phyloP scores from a whole-genome alignment of 2,329 filamentous ascomycete genomes.

The Cercospora sp. region DNA sequence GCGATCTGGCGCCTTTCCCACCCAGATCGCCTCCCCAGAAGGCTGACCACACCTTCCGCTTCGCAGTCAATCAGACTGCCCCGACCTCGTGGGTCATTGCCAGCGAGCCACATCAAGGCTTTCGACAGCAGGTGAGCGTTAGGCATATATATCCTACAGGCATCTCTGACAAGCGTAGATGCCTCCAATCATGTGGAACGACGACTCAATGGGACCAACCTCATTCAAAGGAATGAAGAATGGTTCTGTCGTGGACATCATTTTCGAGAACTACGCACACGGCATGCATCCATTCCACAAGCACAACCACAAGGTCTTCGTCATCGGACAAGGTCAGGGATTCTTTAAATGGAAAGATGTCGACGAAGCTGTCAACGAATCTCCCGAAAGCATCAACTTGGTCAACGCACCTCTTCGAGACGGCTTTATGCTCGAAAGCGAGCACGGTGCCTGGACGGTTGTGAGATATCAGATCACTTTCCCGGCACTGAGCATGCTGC shows the following conservation, averaged over 20 bases:
- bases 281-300: constrained; percentile 35
- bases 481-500: constrained; percentile 27
- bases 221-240: constrained; percentile 41
- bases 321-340: constrained; percentile 32
- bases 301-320: constrained; percentile 34
- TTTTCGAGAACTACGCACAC: constrained; percentile 30
- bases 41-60: constrained; percentile 23
- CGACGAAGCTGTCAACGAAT: constrained; percentile 19
- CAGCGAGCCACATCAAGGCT: constrained; percentile 25
- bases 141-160: background rate
- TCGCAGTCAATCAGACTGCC: constrained; percentile 20
- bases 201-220: constrained; percentile 21
- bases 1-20: constrained; percentile 21
- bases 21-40: constrained; percentile 19
- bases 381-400: constrained; percentile 22
- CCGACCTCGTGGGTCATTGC: constrained; percentile 21
- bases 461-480: constrained; percentile 26
- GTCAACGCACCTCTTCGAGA: constrained; percentile 24
- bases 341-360: constrained; percentile 32
- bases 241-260: constrained; percentile 33
- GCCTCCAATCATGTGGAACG: constrained; percentile 25
- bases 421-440: constrained; percentile 18
- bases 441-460: constrained; percentile 23
- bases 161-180: constrained; percentile 10
- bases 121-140: constrained; percentile 17